Evolutionary conservation across 306 rosid species (phyloP).

Genomic region (Fragaria iinumae): DNA sequence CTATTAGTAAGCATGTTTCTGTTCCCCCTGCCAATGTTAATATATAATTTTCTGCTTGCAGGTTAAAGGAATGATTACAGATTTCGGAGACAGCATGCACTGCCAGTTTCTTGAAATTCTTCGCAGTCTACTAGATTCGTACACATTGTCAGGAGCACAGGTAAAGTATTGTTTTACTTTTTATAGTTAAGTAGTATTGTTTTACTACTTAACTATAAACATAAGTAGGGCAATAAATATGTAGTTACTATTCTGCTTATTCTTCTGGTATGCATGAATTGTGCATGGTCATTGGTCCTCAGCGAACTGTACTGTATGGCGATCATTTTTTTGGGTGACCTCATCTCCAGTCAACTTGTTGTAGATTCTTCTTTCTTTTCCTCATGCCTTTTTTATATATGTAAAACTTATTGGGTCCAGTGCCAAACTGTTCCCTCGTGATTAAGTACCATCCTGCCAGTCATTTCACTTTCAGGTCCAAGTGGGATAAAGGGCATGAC

Average conservation of each 20-base stretch:
- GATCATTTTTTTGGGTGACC: neutral
- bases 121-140: slow-evolving; percentile 82
- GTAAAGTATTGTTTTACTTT: slow-evolving; percentile 27
- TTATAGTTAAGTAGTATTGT: too few relatives aligned
- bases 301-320: neutral
- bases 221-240: neutral
- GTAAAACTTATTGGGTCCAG: neutral
- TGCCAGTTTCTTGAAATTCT: slow-evolving; percentile 99
- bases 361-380: slow-evolving; percentile 7
- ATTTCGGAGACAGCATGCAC: slow-evolving; percentile 90
- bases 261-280: neutral
- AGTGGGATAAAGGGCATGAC: slow-evolving; percentile 1
- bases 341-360: neutral
- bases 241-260: neutral
- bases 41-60: slow-evolving; percentile 31
- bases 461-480: neutral
- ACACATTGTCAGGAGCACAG: slow-evolving; percentile 85
- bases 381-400: neutral
- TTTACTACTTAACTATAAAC: neutral
- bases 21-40: slow-evolving; percentile 1
- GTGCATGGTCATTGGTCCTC: neutral
- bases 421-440: neutral
- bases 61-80: slow-evolving; percentile 92
- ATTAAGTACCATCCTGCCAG: neutral
- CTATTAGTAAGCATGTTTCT: neutral